Base-by-base conservation (phyloP, 257 asterid genomes). In the Euphrasia confusa region DNA sequence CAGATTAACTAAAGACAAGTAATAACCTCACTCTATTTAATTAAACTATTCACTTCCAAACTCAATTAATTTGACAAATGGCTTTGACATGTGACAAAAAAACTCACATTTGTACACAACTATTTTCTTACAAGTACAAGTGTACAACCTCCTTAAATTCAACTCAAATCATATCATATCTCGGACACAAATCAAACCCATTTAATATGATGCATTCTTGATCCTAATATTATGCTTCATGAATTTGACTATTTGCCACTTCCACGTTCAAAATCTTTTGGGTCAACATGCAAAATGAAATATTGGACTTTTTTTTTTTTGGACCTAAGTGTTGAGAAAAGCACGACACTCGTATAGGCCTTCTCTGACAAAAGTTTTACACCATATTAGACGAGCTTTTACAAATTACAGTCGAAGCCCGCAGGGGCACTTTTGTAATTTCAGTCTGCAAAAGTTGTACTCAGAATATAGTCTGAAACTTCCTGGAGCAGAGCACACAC, bases 311-410 rank as follows among this genome's bases (percentile, higher is more conserved):
- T 13, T 48, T 0, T 4, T 14, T 48, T 49, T 49, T 14, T 1
- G 3, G 26, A 14, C 27, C 55, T 49, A 49, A n/a, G 4, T 14
- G 26, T 18, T 50, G 27, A 17, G 17, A 50, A 50, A 50, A 50
- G 55, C 55, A 15, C 55, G 55, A 50, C 55, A 50, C 32, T 40
- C 5, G 5, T 3, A 39, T 65, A 67, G 54, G 32, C 67, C 65
- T 14, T 4, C 4, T 45, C 72, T 75, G 80, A 55, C 74, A 72
- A 75, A 61, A 68, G 72, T 61, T 68, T 49, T 37, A 54, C 17
- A 1, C 2, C 24, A 21, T 21, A 21, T 21, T 14, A 9, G 66
- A 52, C 50, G 54, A 26, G 60, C 67, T 50, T 58, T 65, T 66
- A 7, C 40, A 35, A 35, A 35, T 35, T 63, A 58, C 68, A 59